These are phyloP conservation scores for Solanum lycopersicoides DNA, from an alignment of 257 asterid genomes.

Conservation along the genomic window DNA sequence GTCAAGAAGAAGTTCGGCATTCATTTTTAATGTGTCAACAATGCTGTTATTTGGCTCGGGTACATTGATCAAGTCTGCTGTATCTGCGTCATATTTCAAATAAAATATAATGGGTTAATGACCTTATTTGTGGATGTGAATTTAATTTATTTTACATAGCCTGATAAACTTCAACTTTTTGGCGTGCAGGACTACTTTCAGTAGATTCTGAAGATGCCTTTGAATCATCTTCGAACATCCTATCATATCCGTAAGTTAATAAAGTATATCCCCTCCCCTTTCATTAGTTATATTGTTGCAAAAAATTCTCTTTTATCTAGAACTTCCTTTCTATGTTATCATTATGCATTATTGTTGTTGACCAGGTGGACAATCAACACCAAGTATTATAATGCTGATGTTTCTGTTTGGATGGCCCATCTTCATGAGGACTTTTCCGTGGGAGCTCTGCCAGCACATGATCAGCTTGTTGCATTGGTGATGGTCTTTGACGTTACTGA, in stretches of 20 bases:
- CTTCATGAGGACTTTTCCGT: slow-evolving; percentile 47
- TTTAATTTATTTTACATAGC: not conserved
- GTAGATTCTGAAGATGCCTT: slow-evolving; percentile 58
- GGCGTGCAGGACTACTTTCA: slow-evolving; percentile 46
- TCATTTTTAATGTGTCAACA: not conserved
- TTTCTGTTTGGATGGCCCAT: slow-evolving; percentile 68
- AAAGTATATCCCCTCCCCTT: not conserved
- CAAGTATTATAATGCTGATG: slow-evolving; percentile 82
- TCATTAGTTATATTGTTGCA: not conserved
- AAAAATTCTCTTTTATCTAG: not conserved
- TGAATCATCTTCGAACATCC: slow-evolving; percentile 41
- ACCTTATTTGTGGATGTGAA: not conserved
- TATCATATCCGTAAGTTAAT: slow-evolving; percentile 54
- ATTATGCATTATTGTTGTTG: slow-evolving; percentile 9
- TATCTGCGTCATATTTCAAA: not conserved
- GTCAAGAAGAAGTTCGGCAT: not conserved
- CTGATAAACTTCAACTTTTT: not conserved
- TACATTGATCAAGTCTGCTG: not conserved
- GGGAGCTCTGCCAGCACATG: slow-evolving; percentile 31
- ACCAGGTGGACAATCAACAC: slow-evolving; percentile 89
- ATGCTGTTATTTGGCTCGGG: not conserved
- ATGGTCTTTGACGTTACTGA: slow-evolving; percentile 77
- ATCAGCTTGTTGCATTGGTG: slow-evolving; percentile 58
- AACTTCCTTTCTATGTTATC: not conserved
- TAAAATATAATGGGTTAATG: not conserved